Conservation (phyloP, 1,284 basidiomycete species). For the Tilletia indica region DNA sequence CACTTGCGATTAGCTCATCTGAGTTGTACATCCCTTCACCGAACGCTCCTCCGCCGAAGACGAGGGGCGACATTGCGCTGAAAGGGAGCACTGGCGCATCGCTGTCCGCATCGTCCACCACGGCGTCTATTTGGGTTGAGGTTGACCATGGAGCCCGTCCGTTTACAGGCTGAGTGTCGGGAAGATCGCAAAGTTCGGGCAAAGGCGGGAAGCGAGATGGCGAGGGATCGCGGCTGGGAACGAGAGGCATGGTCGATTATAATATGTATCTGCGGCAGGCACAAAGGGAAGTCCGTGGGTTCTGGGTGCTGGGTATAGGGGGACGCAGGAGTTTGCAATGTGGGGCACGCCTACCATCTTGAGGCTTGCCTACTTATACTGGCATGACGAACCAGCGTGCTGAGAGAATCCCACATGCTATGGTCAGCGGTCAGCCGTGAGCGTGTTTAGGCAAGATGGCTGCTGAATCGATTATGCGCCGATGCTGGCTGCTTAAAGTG, state of each 20-base stretch:
- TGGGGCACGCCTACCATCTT: no score
- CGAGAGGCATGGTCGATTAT: slow-evolving; percentile 8
- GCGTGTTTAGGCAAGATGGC: no score
- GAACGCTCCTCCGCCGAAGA: slow-evolving; percentile 50
- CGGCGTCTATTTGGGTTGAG: background rate
- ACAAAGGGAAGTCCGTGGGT: no score
- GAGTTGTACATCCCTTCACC: slow-evolving; percentile 51
- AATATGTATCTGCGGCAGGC: background rate
- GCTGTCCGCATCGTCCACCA: background rate
- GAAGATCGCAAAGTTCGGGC: slow-evolving; percentile 11
- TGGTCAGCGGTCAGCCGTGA: no score
- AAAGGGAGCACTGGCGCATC: background rate
- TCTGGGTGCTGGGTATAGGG: no score
- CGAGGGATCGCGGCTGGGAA: slow-evolving; percentile 15
- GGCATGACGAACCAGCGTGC: no score
- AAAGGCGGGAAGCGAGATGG: slow-evolving; percentile 11
- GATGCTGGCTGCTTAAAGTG: no score
- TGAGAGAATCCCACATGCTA: no score
- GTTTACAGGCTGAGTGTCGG: background rate
- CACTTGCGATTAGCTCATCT: slow-evolving; percentile 23
- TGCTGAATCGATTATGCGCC: no score
- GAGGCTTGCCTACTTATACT: no score
- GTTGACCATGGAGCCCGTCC: slow-evolving; percentile 12
- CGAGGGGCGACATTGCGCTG: slow-evolving; percentile 35
- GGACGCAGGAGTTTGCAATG: no score